Evolutionary conservation across 768 basidiomycete genomes (phyloP), one percentile per base, ranked within the genome.

Genomic region (Calocybe gangraenosa): DNA sequence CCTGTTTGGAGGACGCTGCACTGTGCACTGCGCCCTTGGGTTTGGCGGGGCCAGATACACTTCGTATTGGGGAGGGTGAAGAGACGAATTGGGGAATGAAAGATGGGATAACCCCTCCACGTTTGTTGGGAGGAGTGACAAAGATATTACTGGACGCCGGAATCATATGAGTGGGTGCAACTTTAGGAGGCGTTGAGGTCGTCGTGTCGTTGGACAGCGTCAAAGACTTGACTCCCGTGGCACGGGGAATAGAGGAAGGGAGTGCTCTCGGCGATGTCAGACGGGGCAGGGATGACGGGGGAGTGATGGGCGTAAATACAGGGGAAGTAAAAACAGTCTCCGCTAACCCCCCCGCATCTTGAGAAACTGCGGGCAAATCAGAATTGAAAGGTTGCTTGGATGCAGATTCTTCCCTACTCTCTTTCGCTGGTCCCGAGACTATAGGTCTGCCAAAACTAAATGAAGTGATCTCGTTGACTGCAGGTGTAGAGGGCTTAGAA

Each of bases 71-170:
- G 4, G 71, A 69, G 15, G 76, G 73, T 1, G 76, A 71, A 15
- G 69, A 60, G 32, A 73, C 63, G 7, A 75, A 71, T 47, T 84
- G 84, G 35, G 83, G 82, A 38, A 85, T 82, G 55, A 80, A 80
- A 4, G 84, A 79, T 6, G 76, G 68, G 28, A 65, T 55, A 3
- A 59, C 54, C 14, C 70, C 69, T 5, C 67, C 70, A 45, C 77
- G 78, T 61, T 78, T 82, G 18, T 64, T 66, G 3, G 80, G 76
- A 34, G 79, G 76, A 0, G 79, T 80, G 15, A 67, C 60, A 53
- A 71, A 75, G 4, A 65, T 53, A 34, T 58, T 54, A 22, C 58
- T 58, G 14, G 63, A 54, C 34, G 67, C 55, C 2, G 53, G 54
- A n/a, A 51, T 48, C 38, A 51, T 44, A 23, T 49, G 49, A 33